Conservation (phyloP, 2,329 filamentous ascomycete species). For the Ascochyta clinopodiicola region DNA sequence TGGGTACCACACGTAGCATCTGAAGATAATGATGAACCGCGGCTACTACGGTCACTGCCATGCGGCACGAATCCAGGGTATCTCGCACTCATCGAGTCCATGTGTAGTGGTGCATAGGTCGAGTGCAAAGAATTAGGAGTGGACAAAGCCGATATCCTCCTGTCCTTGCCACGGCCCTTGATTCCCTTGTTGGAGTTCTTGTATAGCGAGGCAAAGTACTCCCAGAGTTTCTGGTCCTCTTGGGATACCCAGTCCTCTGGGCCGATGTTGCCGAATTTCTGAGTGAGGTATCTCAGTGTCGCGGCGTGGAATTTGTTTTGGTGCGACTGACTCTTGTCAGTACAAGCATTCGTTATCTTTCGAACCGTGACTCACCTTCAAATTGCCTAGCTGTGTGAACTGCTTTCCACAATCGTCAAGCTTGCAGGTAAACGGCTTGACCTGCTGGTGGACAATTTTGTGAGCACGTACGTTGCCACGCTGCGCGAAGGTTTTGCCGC, state of each 20-base stretch:
- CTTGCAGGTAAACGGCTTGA: conserved; percentile 81
- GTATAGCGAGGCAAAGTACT: conserved; percentile 87
- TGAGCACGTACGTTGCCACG: conserved; percentile 86
- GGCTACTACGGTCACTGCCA: conserved; percentile 45
- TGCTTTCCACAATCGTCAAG: conserved; percentile 85
- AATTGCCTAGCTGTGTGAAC: conserved; percentile 89
- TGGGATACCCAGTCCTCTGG: conserved; percentile 68
- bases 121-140: conserved; percentile 36
- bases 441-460: conserved; percentile 77
- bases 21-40: conserved; percentile 44
- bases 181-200: conserved; percentile 99
- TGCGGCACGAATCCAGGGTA: conserved; percentile 33
- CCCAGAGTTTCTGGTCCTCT: conserved; percentile 78
- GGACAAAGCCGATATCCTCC: conserved; percentile 62
- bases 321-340: conserved; percentile 67
- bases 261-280: conserved; percentile 70
- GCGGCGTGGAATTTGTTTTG: conserved; percentile 90
- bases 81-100: conserved; percentile 28
- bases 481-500: conserved; percentile 83
- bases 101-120: conserved; percentile 31
- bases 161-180: conserved; percentile 89
- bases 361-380: conserved; percentile 69
- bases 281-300: conserved; percentile 73
- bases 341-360: not conserved
- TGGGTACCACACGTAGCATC: conserved; percentile 28